These are phyloP conservation scores for Batrachochytrium dendrobatidis DNA, from an alignment of 371 early-diverging fungal genomes.

Conservation along the genomic window DNA sequence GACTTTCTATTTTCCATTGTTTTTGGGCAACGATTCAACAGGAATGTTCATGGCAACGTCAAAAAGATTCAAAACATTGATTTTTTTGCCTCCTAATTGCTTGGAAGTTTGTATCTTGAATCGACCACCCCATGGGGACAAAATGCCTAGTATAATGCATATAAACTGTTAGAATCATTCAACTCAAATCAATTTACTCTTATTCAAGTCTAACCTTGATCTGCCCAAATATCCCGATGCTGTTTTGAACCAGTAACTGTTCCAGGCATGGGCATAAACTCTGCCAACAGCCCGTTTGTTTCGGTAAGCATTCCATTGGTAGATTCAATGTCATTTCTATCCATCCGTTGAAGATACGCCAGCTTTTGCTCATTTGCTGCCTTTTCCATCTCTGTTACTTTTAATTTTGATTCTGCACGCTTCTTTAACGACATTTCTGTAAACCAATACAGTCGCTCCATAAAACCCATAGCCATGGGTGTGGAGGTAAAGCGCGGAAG, in stretches of 20 bases:
- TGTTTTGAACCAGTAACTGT: constrained; percentile 20
- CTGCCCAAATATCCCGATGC: constrained; percentile 26
- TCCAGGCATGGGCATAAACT: constrained; percentile 43
- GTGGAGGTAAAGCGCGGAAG: constrained; percentile 3
- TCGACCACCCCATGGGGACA: constrained; percentile 36
- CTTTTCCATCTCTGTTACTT: constrained; percentile 24
- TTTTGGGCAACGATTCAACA: neutral
- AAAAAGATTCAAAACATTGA: constrained; percentile 42
- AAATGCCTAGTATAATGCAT: constrained; percentile 16
- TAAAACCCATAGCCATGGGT: constrained; percentile 15
- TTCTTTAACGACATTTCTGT: constrained; percentile 28
- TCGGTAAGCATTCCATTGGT: constrained; percentile 1
- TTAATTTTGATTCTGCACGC: constrained; percentile 15
- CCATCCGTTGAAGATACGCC: neutral
- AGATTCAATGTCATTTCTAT: constrained; percentile 7
- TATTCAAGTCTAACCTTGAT: constrained; percentile 23
- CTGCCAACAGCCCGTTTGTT: constrained; percentile 18
- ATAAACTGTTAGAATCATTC: neutral
- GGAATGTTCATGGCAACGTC: constrained; percentile 31
- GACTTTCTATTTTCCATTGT: no score
- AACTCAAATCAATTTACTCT: neutral
- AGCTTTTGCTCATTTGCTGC: constrained; percentile 34
- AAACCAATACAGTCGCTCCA: constrained; percentile 39
- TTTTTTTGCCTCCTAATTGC: neutral
- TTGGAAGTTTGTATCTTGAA: constrained; percentile 16